Percentiles rank a stretch among this genome's conserved stretches.
These are phyloP conservation scores for Tritrichomonas foetus DNA, from an alignment of 208 protist species.

Conservation along the genomic window DNA sequence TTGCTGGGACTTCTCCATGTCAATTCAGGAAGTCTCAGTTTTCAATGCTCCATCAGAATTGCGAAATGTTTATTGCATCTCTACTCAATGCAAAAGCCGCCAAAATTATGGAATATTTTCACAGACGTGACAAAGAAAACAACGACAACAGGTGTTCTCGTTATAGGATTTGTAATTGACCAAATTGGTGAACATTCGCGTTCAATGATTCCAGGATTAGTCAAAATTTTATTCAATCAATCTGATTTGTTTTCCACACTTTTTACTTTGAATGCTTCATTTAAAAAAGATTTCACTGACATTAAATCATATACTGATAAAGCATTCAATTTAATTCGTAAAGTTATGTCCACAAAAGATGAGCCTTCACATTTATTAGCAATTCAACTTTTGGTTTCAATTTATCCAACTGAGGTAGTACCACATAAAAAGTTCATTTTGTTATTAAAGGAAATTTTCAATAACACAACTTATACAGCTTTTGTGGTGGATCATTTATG, in stretches of 20 bases:
- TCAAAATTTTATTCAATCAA: neutral
- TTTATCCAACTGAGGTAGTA: neutral
- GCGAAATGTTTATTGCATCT: neutral
- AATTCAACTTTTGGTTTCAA: neutral
- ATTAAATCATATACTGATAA: neutral
- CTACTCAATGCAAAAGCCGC: neutral
- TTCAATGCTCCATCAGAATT: neutral
- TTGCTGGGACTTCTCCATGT: neutral
- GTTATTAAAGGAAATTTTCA: neutral
- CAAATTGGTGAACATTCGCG: neutral
- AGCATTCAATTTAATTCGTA: neutral
- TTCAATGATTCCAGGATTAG: slow-evolving; percentile 28
- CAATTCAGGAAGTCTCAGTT: neutral
- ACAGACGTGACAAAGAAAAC: neutral
- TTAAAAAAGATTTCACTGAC: neutral
- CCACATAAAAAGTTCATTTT: neutral
- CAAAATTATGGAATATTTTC: slow-evolving; percentile 29
- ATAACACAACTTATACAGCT: neutral
- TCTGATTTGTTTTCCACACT: neutral
- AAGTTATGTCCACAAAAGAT: neutral
- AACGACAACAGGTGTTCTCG: neutral
- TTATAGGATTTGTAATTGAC: neutral
- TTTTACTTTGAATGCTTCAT: neutral
- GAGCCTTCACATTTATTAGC: neutral
- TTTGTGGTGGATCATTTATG: neutral